Evolutionary conservation across 2,329 filamentous ascomycete species (phyloP), one percentile per base, ranked within the genome.

Genomic region (Lachnellula hyalina): DNA sequence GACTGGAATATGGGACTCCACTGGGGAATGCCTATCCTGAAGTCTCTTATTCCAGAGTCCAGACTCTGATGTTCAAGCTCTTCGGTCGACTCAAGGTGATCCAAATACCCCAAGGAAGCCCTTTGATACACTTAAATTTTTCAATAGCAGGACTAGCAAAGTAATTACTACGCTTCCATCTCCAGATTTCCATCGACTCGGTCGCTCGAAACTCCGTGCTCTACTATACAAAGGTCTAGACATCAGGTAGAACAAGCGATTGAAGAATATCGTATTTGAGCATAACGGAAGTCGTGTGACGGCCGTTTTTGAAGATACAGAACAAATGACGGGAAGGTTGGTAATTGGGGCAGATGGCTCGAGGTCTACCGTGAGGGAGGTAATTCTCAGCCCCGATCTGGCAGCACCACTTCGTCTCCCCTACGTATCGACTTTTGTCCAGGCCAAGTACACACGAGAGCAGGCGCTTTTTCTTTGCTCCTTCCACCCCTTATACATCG

Each of bases 401-500:
- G 67, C 68, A 2, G 55, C 63, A 25, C 68, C 74, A 28, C 71
- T 70, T 56, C 66, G 62, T 21, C 65, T 79, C 6, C 73, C 74
- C 2, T 72, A 75, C 51, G 72, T 69, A 3, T 73, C 75, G 8
- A 76, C 74, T 1, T 77, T 77, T 53, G 68, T 77, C 14, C 74
- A 75, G 49, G 65, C 70, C 5, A 70, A 61, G 46, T 78, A 72
- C 58, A 67, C 71, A 25, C 65, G 63, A 3, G 72, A 77, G 23
- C 72, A 73, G 60, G 76, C 75, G 2, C 67, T 73, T 3, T 73
- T 68, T 51, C 65, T 79, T 34, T 71, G 75, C 4, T 67, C 62
- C 6, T 73, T 73, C 52, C 75, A 79, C 52, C 74, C 75, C 1
- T 66, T 79, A 14, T 73, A 73, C 55, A 69, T 75, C 19, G 70